These are phyloP conservation scores for Rhizopus arrhizus DNA, from an alignment of 371 early-diverging fungal genomes.

Conservation along the genomic window DNA sequence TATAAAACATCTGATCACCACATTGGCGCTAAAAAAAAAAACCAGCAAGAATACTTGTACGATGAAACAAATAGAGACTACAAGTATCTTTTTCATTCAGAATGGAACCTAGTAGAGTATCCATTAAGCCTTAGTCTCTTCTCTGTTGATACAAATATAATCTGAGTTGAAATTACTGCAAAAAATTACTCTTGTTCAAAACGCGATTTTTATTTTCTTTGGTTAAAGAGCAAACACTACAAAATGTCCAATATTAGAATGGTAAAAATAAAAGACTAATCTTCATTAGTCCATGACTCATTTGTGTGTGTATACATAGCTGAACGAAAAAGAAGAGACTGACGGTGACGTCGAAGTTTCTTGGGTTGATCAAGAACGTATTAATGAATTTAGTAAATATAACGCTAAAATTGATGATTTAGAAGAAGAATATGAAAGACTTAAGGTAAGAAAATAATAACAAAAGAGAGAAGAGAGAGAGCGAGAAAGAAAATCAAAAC, in stretches of 20 bases:
- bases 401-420: constrained; percentile 77
- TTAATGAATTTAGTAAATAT: constrained; percentile 90
- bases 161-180: too few relatives aligned
- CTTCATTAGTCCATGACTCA: neutral
- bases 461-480: too few relatives aligned
- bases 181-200: too few relatives aligned
- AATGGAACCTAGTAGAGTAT: too few relatives aligned
- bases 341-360: constrained; percentile 90
- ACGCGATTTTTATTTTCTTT: neutral
- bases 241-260: constrained; percentile 37
- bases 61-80: too few relatives aligned
- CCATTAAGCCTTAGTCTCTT: too few relatives aligned
- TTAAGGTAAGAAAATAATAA: constrained; percentile 63
- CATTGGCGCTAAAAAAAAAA: too few relatives aligned
- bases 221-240: neutral
- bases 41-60: too few relatives aligned
- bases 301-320: constrained; percentile 15
- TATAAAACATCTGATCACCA: too few relatives aligned
- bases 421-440: constrained; percentile 76
- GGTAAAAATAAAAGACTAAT: constrained; percentile 7
- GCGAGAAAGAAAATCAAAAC: too few relatives aligned
- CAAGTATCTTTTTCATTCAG: too few relatives aligned
- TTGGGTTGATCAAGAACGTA: constrained; percentile 93
- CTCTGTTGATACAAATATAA: too few relatives aligned
- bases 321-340: constrained; percentile 72